Base-by-base conservation (phyloP, 768 basidiomycete genomes). In the Tylopilus felleus region DNA sequence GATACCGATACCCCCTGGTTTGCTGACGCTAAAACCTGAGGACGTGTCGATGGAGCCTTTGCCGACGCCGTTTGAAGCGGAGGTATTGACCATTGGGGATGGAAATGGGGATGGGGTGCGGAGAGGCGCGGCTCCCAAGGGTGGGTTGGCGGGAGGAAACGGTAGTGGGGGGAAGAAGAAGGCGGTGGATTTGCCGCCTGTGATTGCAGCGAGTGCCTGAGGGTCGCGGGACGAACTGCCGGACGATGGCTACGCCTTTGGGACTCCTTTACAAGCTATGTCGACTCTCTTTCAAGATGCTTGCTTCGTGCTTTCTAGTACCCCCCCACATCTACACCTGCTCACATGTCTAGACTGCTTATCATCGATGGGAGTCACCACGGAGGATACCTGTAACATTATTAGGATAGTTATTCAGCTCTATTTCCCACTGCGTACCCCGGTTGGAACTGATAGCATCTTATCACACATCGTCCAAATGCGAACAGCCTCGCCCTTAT, bases 341-440 rank as follows among this genome's bases (percentile, higher is more conserved):
- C 45, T 23, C 47, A 63, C 55, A 53, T 28, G 33, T 41, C 64
- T 64, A 63, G 63, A 60, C 42, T 53, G 52, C 47, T 40, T 42
- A 16, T 44, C 43, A 17, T 25, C 40, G 40, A 12, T 42, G 33
- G 36, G 36, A 47, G 19, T 47, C 53, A 47, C 17, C 6, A 49
- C 13, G 57, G 56, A 70, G 58, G 70, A 71, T 71, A 70, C 70
- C 68, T 71, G 70, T 70, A 66, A 65, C 56, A 61, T 67, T 67
- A 67, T 56, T 60, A 67, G 51, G 58, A 61, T 70, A 61, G 57
- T 60, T 66, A 67, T 56, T 61, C 51, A 36, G 22, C 55, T 25
- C 29, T 49, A 48, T 31, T 46, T 38, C 23, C 2, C 27, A 19
- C 7, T 17, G 47, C n/a, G n/a, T n/a, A n/a, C n/a, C n/a, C 22